Base-by-base conservation (phyloP, 768 basidiomycete species). In the Xerocomus brunneocitrinus region DNA sequence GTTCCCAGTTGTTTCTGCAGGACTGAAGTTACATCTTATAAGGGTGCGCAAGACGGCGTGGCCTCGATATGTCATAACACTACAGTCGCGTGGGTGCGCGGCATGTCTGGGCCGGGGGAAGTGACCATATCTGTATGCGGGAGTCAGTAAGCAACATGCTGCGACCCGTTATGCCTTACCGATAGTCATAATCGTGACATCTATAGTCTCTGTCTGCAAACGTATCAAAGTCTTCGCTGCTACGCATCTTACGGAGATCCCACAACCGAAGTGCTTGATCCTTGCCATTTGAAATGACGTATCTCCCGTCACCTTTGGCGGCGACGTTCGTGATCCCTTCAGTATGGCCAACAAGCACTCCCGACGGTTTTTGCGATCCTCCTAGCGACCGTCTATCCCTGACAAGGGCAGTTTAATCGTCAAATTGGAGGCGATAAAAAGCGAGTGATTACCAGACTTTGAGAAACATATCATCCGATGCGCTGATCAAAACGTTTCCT, bases 21-120 rank as follows among this genome's bases (percentile, higher is more conserved):
- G 97, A 60, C 92, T 95, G 73, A 98, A 99, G 72, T 98, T 88
- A 67, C 95, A 98, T 51, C 97, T 80, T 60, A 99, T 97, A 52
- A 99, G 81, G 0, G 97, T 99, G 40, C 87, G 80, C 40, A 95
- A 71, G 24, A 98, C 92, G 10, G 83, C 76, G 65, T 98, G 97
- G 2, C 97, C 97, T 40, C 91, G 80, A 68, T 91, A 99, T 2
- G 90, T 88, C 95, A 95, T 95, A 32, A 98, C 86, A 60, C 91
- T 94, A 66, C 92, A 93, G 63, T 98, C 94, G 53, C 79, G 73
- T 6, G 93, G 95, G 70, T 95, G 95, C 10, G 84, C 83, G 13
- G 68, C 59, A 59, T 72, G 75, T 56, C 68, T 76, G 7, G 85
- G 86, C 53, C 77, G 83, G 3, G 84, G 83, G 62, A 91, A 93